Evolutionary conservation across 352 stramenopile genomes (phyloP).

Genomic region (Phytophthora tentaculata): DNA sequence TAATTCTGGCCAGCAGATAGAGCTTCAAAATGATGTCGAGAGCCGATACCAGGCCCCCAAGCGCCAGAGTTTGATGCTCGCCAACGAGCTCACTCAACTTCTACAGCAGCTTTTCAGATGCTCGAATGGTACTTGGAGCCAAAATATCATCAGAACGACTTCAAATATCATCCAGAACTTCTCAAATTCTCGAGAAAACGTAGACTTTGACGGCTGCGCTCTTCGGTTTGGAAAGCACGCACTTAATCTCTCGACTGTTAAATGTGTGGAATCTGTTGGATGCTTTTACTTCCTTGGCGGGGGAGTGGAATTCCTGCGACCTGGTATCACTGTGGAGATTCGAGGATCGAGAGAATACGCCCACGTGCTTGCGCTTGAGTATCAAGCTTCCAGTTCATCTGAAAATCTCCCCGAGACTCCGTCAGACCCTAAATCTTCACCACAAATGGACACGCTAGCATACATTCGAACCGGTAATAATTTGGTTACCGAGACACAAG

Average conservation of each 20-base stretch:
- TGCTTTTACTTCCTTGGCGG: slow-evolving; percentile 44
- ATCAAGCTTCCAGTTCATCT: slow-evolving; percentile 5
- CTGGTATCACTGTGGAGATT: slow-evolving; percentile 41
- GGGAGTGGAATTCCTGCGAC: slow-evolving; percentile 46
- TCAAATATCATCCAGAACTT: slow-evolving; percentile 12
- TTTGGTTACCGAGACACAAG: not conserved
- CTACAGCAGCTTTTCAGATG: slow-evolving; percentile 23
- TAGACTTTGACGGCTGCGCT: not conserved
- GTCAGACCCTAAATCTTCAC: not conserved
- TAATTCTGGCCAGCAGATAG: slow-evolving; percentile 4
- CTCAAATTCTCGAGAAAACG: not conserved
- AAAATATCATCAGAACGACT: slow-evolving; percentile 14
- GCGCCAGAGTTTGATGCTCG: slow-evolving; percentile 29
- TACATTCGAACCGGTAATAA: slow-evolving; percentile 21
- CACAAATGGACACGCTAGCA: slow-evolving; percentile 15
- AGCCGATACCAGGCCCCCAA: slow-evolving; percentile 32
- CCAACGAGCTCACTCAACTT: slow-evolving; percentile 42
- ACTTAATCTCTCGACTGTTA: slow-evolving; percentile 23
- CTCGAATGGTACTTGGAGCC: slow-evolving; percentile 25
- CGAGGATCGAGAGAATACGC: slow-evolving; percentile 34
- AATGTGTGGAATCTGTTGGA: slow-evolving; percentile 34
- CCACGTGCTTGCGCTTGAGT: slow-evolving; percentile 38
- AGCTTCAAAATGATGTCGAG: slow-evolving; percentile 32
- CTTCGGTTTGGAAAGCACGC: slow-evolving; percentile 35
- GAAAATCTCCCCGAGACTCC: slow-evolving; percentile 11